Evolutionary conservation across 768 basidiomycete species (phyloP), one percentile per base, ranked within the genome.

Genomic region (Cubamyces sp.): DNA sequence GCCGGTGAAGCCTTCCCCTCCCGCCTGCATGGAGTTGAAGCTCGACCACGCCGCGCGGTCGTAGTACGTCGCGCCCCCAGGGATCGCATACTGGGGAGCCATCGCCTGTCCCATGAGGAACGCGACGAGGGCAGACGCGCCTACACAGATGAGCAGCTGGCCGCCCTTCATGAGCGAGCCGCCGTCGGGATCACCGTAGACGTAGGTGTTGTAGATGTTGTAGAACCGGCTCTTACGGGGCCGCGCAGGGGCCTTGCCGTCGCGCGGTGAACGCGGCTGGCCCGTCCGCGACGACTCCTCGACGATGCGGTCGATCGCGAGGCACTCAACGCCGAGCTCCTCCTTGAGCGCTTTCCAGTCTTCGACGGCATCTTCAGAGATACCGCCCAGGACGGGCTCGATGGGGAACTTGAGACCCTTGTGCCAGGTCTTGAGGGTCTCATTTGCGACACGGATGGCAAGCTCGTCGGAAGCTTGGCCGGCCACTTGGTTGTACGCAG

Each of bases 131-230:
- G 87, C 84, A 3, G 85, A 84, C 1, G 84, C 86, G 19, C 87
- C 86, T 64, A 86, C 78, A 72, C 84, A 84, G 68, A 90, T 75
- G 42, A 84, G 69, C 2, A 83, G 73, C 60, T 87, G 86, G 3
- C 76, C 68, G 43, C 67, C 73, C 64, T 74, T 66, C 68, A 76
- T 70, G 45, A 52, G 61, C 53, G 73, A 65, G 19, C 71, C 57
- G 19, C 74, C 73, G 23, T 75, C 78, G 55, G 79, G 77, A 65
- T 81, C 76, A 53, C 74, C 74, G 61, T 82, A 81, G 40, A 83
- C 79, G 60, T 83, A 83, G 25, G 90, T 92, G 74, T 93, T 93
- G 74, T 93, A 92, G 70, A 93, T 90, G 74, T 92, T 93, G 77
- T 90, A 93, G 72, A 93, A 92, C 52, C 86, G 80, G 51, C 78